Percentiles rank a stretch among this genome's conserved stretches.
These are phyloP conservation scores for Hypoxylon lienhwacheense DNA, from an alignment of 495 filamentous ascomycete genomes.

Conservation along the genomic window DNA sequence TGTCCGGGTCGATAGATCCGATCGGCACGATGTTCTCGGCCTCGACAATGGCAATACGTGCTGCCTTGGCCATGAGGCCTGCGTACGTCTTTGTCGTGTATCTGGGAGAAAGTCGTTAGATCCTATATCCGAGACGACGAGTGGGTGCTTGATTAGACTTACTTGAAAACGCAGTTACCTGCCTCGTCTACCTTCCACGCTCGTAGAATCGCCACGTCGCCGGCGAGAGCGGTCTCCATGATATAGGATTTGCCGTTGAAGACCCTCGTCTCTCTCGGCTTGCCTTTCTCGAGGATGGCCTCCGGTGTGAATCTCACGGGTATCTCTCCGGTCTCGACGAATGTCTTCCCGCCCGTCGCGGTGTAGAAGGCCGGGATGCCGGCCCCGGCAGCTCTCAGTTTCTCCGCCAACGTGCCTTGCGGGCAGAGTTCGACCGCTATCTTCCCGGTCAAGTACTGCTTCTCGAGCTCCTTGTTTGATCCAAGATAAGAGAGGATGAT, in stretches of 20 bases:
- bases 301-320: constrained; percentile 55
- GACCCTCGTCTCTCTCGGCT: constrained; percentile 58
- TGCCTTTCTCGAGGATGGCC: constrained; percentile 57
- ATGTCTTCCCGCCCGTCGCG: constrained; percentile 62
- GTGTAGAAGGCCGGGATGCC: constrained; percentile 70
- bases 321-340: constrained; percentile 64
- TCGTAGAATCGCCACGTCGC: constrained; percentile 64
- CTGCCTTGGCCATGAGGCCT: constrained; percentile 64
- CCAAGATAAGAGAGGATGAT: constrained; percentile 65
- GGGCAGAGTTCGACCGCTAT: constrained; percentile 67
- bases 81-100: constrained; percentile 65
- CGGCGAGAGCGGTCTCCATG: constrained; percentile 65
- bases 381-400: constrained; percentile 63
- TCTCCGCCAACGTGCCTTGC: constrained; percentile 66
- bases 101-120: constrained; percentile 24
- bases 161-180: constrained; percentile 66
- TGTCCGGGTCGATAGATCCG: constrained; percentile 59
- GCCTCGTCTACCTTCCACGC: constrained; percentile 66
- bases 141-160: constrained; percentile 1
- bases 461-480: constrained; percentile 65
- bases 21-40: constrained; percentile 67
- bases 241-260: constrained; percentile 61
- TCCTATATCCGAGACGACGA: not conserved
- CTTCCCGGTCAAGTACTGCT: constrained; percentile 62
- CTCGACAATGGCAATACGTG: constrained; percentile 64